Conservation (phyloP, 345 rosid species). For the Cardamine occulta region DNA sequence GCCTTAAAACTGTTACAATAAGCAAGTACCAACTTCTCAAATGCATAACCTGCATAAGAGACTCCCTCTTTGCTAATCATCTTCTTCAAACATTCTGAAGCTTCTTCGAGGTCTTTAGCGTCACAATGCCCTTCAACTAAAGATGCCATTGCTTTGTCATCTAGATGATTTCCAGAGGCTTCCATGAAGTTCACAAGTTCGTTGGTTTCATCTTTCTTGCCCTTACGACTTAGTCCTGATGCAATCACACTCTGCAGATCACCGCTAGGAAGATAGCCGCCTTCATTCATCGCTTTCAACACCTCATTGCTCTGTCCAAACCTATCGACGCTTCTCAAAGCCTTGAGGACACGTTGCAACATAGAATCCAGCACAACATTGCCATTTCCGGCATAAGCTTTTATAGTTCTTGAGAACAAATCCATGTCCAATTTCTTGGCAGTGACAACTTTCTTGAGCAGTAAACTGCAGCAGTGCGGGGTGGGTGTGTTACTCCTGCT, state of each 20-base stretch:
- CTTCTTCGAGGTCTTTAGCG: constrained; percentile 71
- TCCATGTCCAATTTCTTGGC: constrained; percentile 60
- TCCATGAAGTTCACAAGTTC: constrained; percentile 60
- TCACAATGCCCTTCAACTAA: constrained; percentile 73
- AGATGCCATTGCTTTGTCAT: constrained; percentile 62
- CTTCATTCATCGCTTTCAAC: constrained; percentile 69
- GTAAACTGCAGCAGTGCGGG: constrained; percentile 36
- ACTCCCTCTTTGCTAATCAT: constrained; percentile 64
- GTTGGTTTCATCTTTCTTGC: constrained; percentile 55
- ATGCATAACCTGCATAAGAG: constrained; percentile 52
- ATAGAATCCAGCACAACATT: constrained; percentile 58
- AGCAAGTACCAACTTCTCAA: constrained; percentile 65
- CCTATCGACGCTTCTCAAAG: constrained; percentile 70
- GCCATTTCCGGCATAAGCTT: constrained; percentile 57
- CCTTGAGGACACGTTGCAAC: constrained; percentile 63
- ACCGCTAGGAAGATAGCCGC: constrained; percentile 51
- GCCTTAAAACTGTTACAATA: constrained; percentile 67
- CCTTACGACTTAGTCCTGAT: constrained; percentile 57
- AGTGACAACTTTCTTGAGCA: constrained; percentile 66
- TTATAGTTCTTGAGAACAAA: constrained; percentile 68
- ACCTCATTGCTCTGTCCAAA: constrained; percentile 63
- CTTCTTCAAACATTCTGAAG: constrained; percentile 58
- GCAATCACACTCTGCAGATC: constrained; percentile 63
- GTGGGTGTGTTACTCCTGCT: constrained; percentile 70
- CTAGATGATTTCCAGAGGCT: constrained; percentile 55